A percentile compares a stretch with the other conserved stretches of the same genome.
Conservation (phyloP, 176 grass and related monocot genomes). For the Eleusine indica region DNA sequence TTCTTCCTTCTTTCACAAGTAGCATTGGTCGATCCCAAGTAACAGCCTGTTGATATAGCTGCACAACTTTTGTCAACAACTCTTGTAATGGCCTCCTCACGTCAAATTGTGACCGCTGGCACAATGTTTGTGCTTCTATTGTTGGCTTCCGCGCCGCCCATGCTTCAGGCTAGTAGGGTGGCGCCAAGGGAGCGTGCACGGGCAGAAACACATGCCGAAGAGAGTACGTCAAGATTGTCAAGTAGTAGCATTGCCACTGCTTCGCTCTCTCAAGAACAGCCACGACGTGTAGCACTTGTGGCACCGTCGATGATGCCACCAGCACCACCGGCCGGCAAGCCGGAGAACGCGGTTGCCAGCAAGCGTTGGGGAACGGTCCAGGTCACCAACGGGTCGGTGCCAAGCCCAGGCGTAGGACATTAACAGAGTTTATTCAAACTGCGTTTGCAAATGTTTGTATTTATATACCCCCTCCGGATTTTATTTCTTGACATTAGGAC, state of each 20-base stretch:
- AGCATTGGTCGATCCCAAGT: neutral
- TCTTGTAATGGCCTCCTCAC: neutral
- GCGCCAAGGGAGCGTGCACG: neutral
- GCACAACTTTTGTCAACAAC: neutral
- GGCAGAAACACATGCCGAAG: neutral
- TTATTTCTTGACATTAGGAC: no score
- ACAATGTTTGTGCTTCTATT: neutral
- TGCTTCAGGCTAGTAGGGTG: conserved; percentile 19
- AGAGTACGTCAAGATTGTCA: neutral
- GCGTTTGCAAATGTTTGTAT: no score
- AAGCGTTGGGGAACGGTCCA: conserved; percentile 7
- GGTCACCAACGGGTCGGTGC: conserved; percentile 29
- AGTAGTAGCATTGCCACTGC: neutral
- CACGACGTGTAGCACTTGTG: neutral
- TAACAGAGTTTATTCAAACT: no score
- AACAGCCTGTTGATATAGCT: neutral
- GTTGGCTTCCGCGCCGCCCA: neutral
- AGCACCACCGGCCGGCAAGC: neutral
- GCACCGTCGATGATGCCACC: neutral
- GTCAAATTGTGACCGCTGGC: neutral
- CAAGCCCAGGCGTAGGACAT: conserved; percentile 45
- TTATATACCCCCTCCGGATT: no score
- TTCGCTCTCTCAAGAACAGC: neutral
- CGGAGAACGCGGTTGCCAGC: neutral
- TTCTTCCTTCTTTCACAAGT: neutral